Base-by-base conservation (phyloP, 371 early-diverging fungal genomes). In the Rhizopus arrhizus region DNA sequence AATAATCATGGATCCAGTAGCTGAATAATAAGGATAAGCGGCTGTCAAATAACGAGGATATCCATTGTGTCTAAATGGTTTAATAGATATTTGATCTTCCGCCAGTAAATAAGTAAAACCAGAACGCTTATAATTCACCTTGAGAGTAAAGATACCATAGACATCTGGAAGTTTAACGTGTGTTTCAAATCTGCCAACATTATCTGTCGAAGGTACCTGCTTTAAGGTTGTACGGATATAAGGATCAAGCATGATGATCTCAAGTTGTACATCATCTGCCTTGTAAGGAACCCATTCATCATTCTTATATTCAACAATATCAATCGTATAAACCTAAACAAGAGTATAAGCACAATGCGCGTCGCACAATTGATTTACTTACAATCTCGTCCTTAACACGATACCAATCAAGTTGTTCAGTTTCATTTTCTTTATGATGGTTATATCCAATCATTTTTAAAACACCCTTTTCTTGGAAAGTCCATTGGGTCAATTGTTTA, bases 241-340 rank as follows among this genome's bases (percentile, higher is more conserved):
- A 10, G 98, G 97, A 74, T 98, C 98, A 48, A 98, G 79, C 99
- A 98, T 98, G 46, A 88, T 90, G 34, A 94, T 78, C 71, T 96
- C 95, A 53, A 97, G 81, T 69, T 96, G 97, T 42, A 97, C 75
- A 57, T 91, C 88, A 42, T 86, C 66, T 2, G 86, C 89, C 33
- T 74, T 63, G 72, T 84, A 95, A 28, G 96, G 89, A 7, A 80
- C 81, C 97, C 97, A 98, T n/a, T 75, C 59, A 69, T 84, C 84
- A 61, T 88, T 81, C 55, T 70, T 72, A 72, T 86, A 95, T 65
- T 92, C 93, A 0, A 89, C 75, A 43, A 98, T 73, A 34, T 88
- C 87, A 54, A 95, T 81, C 9, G 81, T 74, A 75, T 93, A 96
- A 5, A 84, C 78, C 95, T 93, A 62, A 10, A 6, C 38, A n/a